These are phyloP conservation scores for Penicillium paradoxum DNA, from an alignment of 495 filamentous ascomycete genomes.

Conservation along the genomic window DNA sequence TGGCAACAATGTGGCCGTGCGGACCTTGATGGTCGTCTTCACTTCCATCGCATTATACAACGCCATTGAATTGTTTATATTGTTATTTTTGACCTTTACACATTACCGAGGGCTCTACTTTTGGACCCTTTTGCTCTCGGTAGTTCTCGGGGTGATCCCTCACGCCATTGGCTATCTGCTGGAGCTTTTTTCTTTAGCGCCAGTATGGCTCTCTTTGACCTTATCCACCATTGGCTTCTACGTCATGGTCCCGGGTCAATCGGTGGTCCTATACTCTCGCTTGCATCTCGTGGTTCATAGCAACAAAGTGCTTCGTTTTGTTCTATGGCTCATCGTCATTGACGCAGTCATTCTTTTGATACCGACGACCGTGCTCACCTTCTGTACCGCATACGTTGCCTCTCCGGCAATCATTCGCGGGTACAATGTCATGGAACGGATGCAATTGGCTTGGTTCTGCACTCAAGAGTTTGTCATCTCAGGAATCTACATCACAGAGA, in stretches of 20 bases:
- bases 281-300: slow-evolving; percentile 55
- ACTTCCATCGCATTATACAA: slow-evolving; percentile 49
- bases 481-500: slow-evolving; percentile 51
- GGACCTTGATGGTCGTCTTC: slow-evolving; percentile 45
- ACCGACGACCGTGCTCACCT: slow-evolving; percentile 52
- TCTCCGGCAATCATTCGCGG: slow-evolving; percentile 32
- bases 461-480: slow-evolving; percentile 57
- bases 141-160: slow-evolving; percentile 46
- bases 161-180: slow-evolving; percentile 52
- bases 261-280: slow-evolving; percentile 63
- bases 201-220: slow-evolving; percentile 32
- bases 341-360: slow-evolving; percentile 45
- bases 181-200: slow-evolving; percentile 46
- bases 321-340: slow-evolving; percentile 54
- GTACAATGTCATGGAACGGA: slow-evolving; percentile 53
- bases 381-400: slow-evolving; percentile 32
- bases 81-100: slow-evolving; percentile 46
- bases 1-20: slow-evolving; percentile 22
- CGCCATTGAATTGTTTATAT: slow-evolving; percentile 44
- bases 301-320: slow-evolving; percentile 39
- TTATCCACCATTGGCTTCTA: slow-evolving; percentile 53
- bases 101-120: slow-evolving; percentile 47
- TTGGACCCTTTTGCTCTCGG: slow-evolving; percentile 42
- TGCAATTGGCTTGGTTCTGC: slow-evolving; percentile 56
- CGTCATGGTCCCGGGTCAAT: slow-evolving; percentile 60